These are phyloP conservation scores for Syzygium syzygioides DNA, from an alignment of 441 rosid species.

Conservation along the genomic window DNA sequence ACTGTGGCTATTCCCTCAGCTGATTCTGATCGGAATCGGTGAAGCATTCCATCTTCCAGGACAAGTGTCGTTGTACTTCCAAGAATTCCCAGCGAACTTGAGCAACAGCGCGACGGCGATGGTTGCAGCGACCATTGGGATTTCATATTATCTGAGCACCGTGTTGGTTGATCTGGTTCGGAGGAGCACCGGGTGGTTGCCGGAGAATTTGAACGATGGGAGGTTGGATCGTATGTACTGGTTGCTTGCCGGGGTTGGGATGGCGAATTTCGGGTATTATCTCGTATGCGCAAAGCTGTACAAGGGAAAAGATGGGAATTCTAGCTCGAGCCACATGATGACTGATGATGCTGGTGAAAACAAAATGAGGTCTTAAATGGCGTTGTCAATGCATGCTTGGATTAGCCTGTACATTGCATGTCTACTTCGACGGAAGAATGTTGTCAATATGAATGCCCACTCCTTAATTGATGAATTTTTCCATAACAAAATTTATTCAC, in stretches of 20 bases:
- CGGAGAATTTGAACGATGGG: conserved; percentile 35
- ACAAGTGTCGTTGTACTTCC: conserved; percentile 44
- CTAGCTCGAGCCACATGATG: background rate
- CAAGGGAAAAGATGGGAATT: background rate
- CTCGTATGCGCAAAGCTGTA: conserved; percentile 27
- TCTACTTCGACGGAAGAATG: background rate
- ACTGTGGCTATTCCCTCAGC: conserved; percentile 47
- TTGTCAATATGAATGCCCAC: background rate
- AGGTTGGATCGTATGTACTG: conserved; percentile 39
- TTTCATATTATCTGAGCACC: conserved; percentile 37
- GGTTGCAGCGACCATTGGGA: conserved; percentile 31
- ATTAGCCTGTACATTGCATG: background rate
- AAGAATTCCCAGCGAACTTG: conserved; percentile 51
- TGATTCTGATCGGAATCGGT: conserved; percentile 42
- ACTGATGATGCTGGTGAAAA: background rate
- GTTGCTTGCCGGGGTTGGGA: conserved; percentile 26
- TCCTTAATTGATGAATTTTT: background rate
- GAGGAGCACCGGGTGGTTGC: conserved; percentile 33
- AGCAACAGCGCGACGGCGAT: conserved; percentile 48
- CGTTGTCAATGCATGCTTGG: background rate
- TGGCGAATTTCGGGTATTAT: conserved; percentile 35
- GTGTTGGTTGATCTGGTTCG: conserved; percentile 24
- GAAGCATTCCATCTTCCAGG: conserved; percentile 56
- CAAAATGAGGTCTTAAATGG: background rate
- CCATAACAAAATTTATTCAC: background rate